Percentiles rank a stretch among this genome's conserved stretches.
Evolutionary conservation across 1,139 yeast species (phyloP).

Genomic region (Yamadazyma dushanensis): DNA sequence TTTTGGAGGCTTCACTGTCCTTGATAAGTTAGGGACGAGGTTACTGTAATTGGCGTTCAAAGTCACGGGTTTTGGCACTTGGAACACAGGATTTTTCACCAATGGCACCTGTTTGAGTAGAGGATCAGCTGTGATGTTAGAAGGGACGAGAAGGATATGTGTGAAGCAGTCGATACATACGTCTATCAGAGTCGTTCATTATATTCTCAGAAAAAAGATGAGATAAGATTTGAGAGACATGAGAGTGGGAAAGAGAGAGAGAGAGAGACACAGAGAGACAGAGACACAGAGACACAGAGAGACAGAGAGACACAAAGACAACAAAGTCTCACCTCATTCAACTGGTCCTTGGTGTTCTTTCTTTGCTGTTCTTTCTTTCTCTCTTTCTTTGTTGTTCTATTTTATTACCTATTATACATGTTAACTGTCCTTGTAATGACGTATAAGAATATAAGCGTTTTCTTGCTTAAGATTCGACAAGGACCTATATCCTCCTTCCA

Average conservation of each 20-base stretch:
- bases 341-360: too few species aligned
- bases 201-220: too few species aligned
- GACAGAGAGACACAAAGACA: too few species aligned
- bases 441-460: constrained; percentile 84
- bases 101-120: constrained; percentile 57
- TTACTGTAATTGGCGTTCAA: constrained; percentile 52
- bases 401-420: constrained; percentile 2
- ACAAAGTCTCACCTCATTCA: too few species aligned
- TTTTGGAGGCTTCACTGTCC: constrained; percentile 42
- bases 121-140: constrained; percentile 42
- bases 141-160: neutral
- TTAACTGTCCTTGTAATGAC: constrained; percentile 57
- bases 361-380: too few species aligned
- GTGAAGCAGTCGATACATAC: constrained; percentile 17
- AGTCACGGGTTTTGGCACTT: constrained; percentile 59
- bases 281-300: too few species aligned
- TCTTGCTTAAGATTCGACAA: constrained; percentile 90
- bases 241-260: neutral
- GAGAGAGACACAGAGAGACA: too few species aligned
- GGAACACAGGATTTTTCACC: constrained; percentile 53
- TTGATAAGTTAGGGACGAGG: constrained; percentile 34
- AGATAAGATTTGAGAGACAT: too few species aligned
- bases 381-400: too few species aligned
- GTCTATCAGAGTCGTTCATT: constrained; percentile 22
- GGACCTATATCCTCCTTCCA: constrained; percentile 93